Evolutionary conservation across 2,329 filamentous ascomycete species (phyloP).

Genomic region (Fusarium falciforme): DNA sequence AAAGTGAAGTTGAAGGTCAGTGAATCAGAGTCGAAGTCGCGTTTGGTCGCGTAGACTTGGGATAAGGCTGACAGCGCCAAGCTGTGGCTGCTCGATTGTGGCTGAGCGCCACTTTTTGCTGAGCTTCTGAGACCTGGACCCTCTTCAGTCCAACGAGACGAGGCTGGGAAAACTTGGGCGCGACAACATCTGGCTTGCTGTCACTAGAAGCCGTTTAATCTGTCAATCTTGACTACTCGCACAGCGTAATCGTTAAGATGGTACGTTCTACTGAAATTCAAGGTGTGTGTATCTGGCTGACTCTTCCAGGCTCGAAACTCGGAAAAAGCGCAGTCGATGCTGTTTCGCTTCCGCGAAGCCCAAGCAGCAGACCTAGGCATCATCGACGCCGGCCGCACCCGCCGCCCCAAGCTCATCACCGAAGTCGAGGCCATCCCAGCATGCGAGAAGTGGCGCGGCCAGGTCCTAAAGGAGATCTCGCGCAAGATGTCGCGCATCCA

Average conservation of each 20-base stretch:
- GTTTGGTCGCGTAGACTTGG: slow-evolving; percentile 2
- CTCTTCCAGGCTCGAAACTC: slow-evolving; percentile 88
- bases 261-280: slow-evolving; percentile 9
- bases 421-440: slow-evolving; percentile 84
- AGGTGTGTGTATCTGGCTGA: slow-evolving; percentile 10
- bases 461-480: slow-evolving; percentile 96
- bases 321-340: slow-evolving; percentile 99
- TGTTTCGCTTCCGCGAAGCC: slow-evolving; percentile 98
- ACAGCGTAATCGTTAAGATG: slow-evolving; percentile 42
- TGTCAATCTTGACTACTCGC: not conserved
- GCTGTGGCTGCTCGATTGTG: slow-evolving; percentile 31
- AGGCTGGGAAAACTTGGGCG: slow-evolving; percentile 46
- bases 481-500: slow-evolving; percentile 98
- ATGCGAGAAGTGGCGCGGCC: slow-evolving; percentile 98
- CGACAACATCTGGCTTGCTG: slow-evolving; percentile 27
- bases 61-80: slow-evolving; percentile 37
- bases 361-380: slow-evolving; percentile 97
- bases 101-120: slow-evolving; percentile 12
- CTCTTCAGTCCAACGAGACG: slow-evolving; percentile 32
- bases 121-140: not conserved
- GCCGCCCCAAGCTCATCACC: slow-evolving; percentile 91
- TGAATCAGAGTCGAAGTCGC: not conserved
- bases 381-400: slow-evolving; percentile 89
- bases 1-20: not conserved
- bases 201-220: slow-evolving; percentile 12